Percentiles rank a stretch among this genome's conserved stretches.
Evolutionary conservation across 2,329 filamentous ascomycete species (phyloP).

Genomic region (Thyridium curvatum): DNA sequence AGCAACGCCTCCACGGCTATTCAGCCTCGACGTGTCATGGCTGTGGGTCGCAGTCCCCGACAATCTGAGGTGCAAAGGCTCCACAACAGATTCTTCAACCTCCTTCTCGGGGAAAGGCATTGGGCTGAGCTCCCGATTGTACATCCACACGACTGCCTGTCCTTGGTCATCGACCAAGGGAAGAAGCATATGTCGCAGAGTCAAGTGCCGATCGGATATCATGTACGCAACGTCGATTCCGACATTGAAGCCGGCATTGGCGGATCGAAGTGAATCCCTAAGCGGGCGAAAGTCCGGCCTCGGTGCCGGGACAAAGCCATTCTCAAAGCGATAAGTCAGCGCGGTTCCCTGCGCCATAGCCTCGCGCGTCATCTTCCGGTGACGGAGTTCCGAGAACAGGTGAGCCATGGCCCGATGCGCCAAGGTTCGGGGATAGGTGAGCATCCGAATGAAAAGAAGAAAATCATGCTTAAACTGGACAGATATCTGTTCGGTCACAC

Average conservation of each 20-base stretch:
- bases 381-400: too few species aligned
- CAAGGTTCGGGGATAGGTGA: slow-evolving; percentile 4
- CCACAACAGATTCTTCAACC: slow-evolving; percentile 27
- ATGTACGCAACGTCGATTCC: too few species aligned
- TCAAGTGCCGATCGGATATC: too few species aligned
- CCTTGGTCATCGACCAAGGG: slow-evolving; percentile 11
- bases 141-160: slow-evolving; percentile 23
- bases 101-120: slow-evolving; percentile 26
- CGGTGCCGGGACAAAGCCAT: too few species aligned
- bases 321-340: too few species aligned
- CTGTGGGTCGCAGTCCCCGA: slow-evolving; percentile 19
- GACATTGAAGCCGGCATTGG: too few species aligned
- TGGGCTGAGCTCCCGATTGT: slow-evolving; percentile 14
- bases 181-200: too few species aligned
- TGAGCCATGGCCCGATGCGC: slow-evolving; percentile 3
- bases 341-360: too few species aligned
- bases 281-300: too few species aligned
- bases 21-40: slow-evolving; percentile 10
- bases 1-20: slow-evolving; percentile 29
- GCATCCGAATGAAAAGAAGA: slow-evolving; percentile 1
- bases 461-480: neutral
- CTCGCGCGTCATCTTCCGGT: too few species aligned
- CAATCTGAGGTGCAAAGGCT: slow-evolving; percentile 22
- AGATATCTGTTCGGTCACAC: too few species aligned
- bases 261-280: too few species aligned